Evolutionary conservation across 352 stramenopile species (phyloP), one percentile per base, ranked within the genome.

Genomic region (Blastocystis sp.): DNA sequence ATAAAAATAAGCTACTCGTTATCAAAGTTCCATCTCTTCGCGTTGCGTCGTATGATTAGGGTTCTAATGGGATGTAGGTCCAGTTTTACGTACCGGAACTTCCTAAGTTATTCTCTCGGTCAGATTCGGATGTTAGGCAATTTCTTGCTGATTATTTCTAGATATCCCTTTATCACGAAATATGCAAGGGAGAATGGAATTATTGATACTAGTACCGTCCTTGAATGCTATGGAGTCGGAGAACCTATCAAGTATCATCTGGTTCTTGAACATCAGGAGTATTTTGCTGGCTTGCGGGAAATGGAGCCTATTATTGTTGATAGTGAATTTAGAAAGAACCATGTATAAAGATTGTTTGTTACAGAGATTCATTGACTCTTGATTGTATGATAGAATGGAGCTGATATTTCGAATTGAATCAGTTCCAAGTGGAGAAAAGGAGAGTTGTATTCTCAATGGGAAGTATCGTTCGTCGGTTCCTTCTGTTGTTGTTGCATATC

Each of bases 161-260:
- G 65, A n/a, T 63, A 80, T 63, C 69, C 69, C 24, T 80, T 63
- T 35, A 80, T 80, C 24, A 59, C 52, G n/a, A 27, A 27, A 14
- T 80, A 58, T 42, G 43, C 69, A 37, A 80, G 52, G 5, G n/a
- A 59, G 43, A 80, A 63, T 32, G 69, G 69, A 21, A 80, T 80
- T 21, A 63, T 21, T 16, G 43, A 80, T 42, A 63, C 49, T 21
- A 58, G n/a, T 19, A 54, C 46, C 2, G 49, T 80, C 12, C 19
- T 80, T 14, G 69, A 80, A 39, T 39, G 21, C 3, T 80, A 80
- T 32, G 32, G 21, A 37, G 35, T 32, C 4, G 49, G 61, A 65
- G 37, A 80, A n/a, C 43, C 69, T 6, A 80, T 80, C 46, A 35
- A n/a, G 12, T 80, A 80, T 39, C 37, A 21, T 7, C 14, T 80